Base-by-base conservation (phyloP, 805 yeast species). In the Ascoidea tarda region DNA sequence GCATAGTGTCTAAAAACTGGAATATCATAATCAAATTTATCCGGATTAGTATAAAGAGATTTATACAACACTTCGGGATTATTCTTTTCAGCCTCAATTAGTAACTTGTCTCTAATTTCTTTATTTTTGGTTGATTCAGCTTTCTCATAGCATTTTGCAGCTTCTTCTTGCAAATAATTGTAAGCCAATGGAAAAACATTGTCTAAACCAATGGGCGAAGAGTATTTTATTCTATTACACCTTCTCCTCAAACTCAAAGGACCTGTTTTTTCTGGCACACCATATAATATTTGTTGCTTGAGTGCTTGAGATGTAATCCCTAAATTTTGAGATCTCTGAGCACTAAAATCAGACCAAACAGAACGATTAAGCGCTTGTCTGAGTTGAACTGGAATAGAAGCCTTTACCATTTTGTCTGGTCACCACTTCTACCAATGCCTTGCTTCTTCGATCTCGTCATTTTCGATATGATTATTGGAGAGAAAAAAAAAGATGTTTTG, bases 61-160 rank as follows among this genome's bases (percentile, higher is more conserved):
- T 84, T 87, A 70, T 77, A 87, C 53, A 79, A 70, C 10, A 88
- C 96, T 66, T 88, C 96, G 14, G 98, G 98, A 64, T 90, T 87
- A 63, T 74, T 66, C 49, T 73, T 61, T 65, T 91, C 95, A 1
- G 96, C 88, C 53, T 76, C 70, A 6, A 78, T 72, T 33, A 72
- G 63, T 32, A 79, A 65, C 53, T 66, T 55, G 28, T 59, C 57
- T n/a, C 59, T 48, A 1, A 58, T 50, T 5, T 68, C 56, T 52
- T 67, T 54, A 33, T 58, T 53, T 46, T 72, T 66, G 16, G 74
- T 55, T 51, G 63, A 52, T 54, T 69, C 70, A 44, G 78, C 63
- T 54, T 69, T 54, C 5, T 63, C 56, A 62, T 80, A 78, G 1
- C 59, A 57, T 44, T 65, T 67, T 52, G 76, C 72, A 32, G 84